phyloP scores from a whole-genome alignment of 2,329 filamentous ascomycete genomes.

The Calonectria pauciramosa region DNA sequence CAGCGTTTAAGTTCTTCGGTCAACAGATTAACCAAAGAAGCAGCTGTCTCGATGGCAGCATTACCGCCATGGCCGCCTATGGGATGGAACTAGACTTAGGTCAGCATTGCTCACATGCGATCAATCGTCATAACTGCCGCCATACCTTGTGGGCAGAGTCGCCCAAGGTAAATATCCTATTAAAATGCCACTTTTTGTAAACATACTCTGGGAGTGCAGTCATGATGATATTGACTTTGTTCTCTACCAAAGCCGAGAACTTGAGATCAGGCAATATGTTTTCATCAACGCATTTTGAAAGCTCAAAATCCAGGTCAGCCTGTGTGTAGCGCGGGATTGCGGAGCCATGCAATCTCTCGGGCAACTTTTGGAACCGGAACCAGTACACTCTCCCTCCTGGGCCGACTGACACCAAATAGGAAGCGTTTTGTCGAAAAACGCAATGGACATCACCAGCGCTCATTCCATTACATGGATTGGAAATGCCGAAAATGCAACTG shows the following conservation, averaged over 20 bases:
- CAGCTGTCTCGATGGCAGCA: conserved; percentile 27
- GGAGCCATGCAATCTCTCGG: conserved; percentile 1
- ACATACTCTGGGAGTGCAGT: conserved; percentile 53
- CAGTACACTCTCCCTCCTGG: conserved; percentile 57
- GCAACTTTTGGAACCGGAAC: conserved; percentile 25
- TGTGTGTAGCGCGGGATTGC: conserved; percentile 24
- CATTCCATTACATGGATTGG: conserved; percentile 12
- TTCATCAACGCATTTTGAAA: not conserved
- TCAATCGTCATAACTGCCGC: no score
- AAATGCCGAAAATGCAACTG: conserved; percentile 29
- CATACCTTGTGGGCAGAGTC: conserved; percentile 58
- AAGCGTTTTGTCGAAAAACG: conserved; percentile 10
- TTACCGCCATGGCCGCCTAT: conserved; percentile 27
- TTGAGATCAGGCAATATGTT: conserved; percentile 10
- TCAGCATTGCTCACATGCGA: not conserved
- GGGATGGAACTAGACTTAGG: conserved; percentile 7
- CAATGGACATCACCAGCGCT: not conserved
- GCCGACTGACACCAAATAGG: conserved; percentile 12
- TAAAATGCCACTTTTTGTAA: conserved; percentile 55
- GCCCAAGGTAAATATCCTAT: conserved; percentile 55
- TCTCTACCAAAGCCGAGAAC: conserved; percentile 18
- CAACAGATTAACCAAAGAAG: conserved; percentile 13
- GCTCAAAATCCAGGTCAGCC: not conserved
- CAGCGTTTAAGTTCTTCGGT: not conserved
- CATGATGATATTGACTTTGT: conserved; percentile 45